A percentile compares a stretch with the other conserved stretches of the same genome.
These are phyloP conservation scores for Pichiaceae sp. DNA, from an alignment of 1,139 yeast genomes.

Conservation along the genomic window DNA sequence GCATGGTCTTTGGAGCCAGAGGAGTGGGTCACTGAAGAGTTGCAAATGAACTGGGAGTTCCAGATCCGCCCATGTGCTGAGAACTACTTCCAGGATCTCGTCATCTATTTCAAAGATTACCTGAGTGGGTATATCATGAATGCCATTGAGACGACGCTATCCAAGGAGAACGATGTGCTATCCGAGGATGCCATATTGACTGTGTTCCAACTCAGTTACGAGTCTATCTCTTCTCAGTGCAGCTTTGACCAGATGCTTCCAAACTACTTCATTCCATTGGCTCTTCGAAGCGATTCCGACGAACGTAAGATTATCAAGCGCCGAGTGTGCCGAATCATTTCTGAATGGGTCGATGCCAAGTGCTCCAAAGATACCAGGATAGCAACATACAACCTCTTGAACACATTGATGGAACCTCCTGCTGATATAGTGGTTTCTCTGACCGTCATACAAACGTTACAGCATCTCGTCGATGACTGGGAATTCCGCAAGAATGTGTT, in stretches of 20 bases:
- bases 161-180: conserved; percentile 37
- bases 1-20: conserved; percentile 83
- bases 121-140: conserved; percentile 54
- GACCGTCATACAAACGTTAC: conserved; percentile 66
- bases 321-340: conserved; percentile 65
- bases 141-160: conserved; percentile 49
- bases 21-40: conserved; percentile 83
- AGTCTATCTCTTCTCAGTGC: conserved; percentile 53
- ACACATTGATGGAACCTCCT: conserved; percentile 33
- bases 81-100: conserved; percentile 69
- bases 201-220: conserved; percentile 72
- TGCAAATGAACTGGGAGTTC: conserved; percentile 71
- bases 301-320: conserved; percentile 64
- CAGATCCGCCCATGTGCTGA: conserved; percentile 87
- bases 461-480: conserved; percentile 75
- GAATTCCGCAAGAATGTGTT: conserved; percentile 66
- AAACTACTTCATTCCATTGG: conserved; percentile 47
- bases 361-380: conserved; percentile 51
- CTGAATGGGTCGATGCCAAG: conserved; percentile 73
- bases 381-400: conserved; percentile 51
- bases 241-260: conserved; percentile 41
- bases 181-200: conserved; percentile 75
- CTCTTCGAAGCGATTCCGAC: conserved; percentile 33
- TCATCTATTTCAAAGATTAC: conserved; percentile 54
- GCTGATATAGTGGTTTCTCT: conserved; percentile 71